Evolutionary conservation across 108 stramenopile species (phyloP), one percentile per base, ranked within the genome.

Genomic region (Fragilaria crotonensis): DNA sequence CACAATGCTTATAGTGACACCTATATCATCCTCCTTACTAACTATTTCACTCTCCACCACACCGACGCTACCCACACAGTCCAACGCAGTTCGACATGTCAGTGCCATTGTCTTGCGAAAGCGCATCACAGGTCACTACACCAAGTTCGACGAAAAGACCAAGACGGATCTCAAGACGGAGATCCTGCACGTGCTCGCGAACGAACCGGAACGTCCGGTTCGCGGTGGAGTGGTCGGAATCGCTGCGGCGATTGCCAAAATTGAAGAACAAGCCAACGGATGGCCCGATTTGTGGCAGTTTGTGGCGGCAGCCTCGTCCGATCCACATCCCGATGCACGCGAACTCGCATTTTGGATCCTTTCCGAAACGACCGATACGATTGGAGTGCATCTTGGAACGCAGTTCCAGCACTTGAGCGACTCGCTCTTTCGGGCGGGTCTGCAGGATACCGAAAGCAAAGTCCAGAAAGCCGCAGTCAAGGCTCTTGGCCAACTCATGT

Each of bases 291-390:
- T 90, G 2, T 88, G 88, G 58, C 83, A 86, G 50, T 90, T 90
- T 55, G 71, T 94, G 33, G 83, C 85, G 21, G 81, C 79, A 0
- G 84, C 84, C 17, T 67, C 75, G 22, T 70, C 57, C 18, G 70
- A 73, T 57, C 62, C 61, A 18, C 67, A 78, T 54, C 75, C 71
- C 21, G 84, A 92, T 63, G 85, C 87, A 45, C 89, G 95, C 1
- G 96, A 97, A 75, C 81, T 97, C 59, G 91, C 91, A 3, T 97
- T 95, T 74, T 75, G 93, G 36, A 62, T 97, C 0, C 72, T 97
- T 63, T 60, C 63, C 46, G 94, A 97, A 82, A 86, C 96, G 86
- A 91, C 96, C 48, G 95, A 96, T 45, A 94, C 93, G 26, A 78
- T 98, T 52, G 91, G 87, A n/a, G 69, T 74, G 49, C 83, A 83